Percentiles rank a stretch among this genome's conserved stretches.
phyloP scores from a whole-genome alignment of 2,329 filamentous ascomycete species.

The Trichoderma sp. region DNA sequence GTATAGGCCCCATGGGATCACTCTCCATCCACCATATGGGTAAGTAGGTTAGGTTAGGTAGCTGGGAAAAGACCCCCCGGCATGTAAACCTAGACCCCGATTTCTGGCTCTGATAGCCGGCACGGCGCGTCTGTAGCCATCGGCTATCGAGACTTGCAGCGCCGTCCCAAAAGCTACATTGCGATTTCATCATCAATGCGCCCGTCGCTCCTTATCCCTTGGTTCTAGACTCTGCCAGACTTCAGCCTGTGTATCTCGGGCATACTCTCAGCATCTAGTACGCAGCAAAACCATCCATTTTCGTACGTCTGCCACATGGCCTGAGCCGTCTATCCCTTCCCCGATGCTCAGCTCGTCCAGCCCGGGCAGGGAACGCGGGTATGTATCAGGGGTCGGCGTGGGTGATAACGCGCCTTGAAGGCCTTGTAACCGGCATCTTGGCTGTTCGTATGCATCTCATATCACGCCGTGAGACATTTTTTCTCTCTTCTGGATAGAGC shows the following conservation, averaged over 20 bases:
- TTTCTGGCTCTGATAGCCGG: slow-evolving; percentile 10
- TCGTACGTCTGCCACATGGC: slow-evolving; percentile 17
- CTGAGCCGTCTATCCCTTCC: slow-evolving; percentile 5
- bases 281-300: not conserved
- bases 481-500: slow-evolving; percentile 9
- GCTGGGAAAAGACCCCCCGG: not conserved
- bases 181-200: not conserved
- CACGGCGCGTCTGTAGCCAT: not conserved
- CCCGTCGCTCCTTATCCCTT: not conserved
- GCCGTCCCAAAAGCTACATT: not conserved
- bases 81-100: slow-evolving; percentile 22
- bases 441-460: slow-evolving; percentile 10
- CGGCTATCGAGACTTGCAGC: not conserved
- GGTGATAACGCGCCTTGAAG: slow-evolving; percentile 22
- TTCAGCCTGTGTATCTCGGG: slow-evolving; percentile 17
- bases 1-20: slow-evolving; percentile 17
- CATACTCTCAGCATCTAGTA: not conserved
- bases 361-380: slow-evolving; percentile 23
- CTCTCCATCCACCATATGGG: not conserved
- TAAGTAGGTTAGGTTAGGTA: not conserved
- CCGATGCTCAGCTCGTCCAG: slow-evolving; percentile 4
- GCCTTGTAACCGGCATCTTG: slow-evolving; percentile 1
- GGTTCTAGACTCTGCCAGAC: slow-evolving; percentile 7
- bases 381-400: slow-evolving; percentile 20
- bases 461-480: slow-evolving; percentile 22